Evolutionary conservation across 2,329 filamentous ascomycete species (phyloP).

Genomic region (Colletotrichum ledebouriae): DNA sequence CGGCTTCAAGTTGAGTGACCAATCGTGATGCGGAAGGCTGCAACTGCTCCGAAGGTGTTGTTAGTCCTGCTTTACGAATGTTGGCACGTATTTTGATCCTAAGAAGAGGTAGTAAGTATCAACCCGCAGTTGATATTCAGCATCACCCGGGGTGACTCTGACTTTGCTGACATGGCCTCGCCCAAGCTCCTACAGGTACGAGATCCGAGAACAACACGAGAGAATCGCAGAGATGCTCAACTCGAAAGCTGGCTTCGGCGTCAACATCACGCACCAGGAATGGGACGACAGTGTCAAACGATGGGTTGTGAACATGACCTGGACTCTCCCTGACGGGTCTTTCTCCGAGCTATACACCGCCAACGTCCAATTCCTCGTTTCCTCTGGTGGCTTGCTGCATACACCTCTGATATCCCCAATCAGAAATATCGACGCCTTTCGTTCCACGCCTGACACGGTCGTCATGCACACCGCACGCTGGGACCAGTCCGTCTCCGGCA

Average conservation of each 20-base stretch:
- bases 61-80: no score
- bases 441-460: not conserved
- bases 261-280: slow-evolving; percentile 52
- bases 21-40: no score
- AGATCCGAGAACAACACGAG: slow-evolving; percentile 53
- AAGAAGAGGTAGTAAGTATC: no score
- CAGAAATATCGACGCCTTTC: slow-evolving; percentile 52
- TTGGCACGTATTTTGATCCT: no score
- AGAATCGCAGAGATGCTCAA: slow-evolving; percentile 56
- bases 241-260: slow-evolving; percentile 58
- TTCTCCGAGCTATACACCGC: slow-evolving; percentile 33
- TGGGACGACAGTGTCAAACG: slow-evolving; percentile 58
- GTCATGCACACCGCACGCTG: slow-evolving; percentile 61
- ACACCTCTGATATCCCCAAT: slow-evolving; percentile 52
- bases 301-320: slow-evolving; percentile 43
- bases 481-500: slow-evolving; percentile 59
- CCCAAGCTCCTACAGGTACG: no score
- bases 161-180: no score
- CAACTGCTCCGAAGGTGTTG: no score
- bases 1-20: no score
- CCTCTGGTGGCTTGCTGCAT: slow-evolving; percentile 53
- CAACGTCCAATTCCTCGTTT: slow-evolving; percentile 54
- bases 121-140: no score
- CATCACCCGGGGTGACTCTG: no score
- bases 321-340: slow-evolving; percentile 45